Percentiles rank a stretch among this genome's conserved stretches.
Evolutionary conservation across 129 eudicot genomes (phyloP).

Genomic region (Artemisia argyi): DNA sequence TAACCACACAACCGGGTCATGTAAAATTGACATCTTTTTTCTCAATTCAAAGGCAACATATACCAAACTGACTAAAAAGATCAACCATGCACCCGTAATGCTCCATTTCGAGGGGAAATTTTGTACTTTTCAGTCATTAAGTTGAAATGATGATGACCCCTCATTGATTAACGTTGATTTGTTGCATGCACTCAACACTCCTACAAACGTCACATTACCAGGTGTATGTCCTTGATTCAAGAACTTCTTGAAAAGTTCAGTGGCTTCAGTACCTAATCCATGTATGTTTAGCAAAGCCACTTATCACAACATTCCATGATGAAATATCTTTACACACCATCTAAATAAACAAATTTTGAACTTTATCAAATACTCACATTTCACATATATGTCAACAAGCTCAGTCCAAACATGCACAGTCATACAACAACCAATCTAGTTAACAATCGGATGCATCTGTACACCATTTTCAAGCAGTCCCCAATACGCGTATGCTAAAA

Average conservation of each 20-base stretch:
- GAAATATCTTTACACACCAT: conserved; percentile 23
- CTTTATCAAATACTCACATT: conserved; percentile 30
- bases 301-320: conserved; percentile 36
- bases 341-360: conserved; percentile 18
- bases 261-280: conserved; percentile 30
- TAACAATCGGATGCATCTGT: conserved; percentile 19
- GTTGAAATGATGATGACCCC: conserved; percentile 35
- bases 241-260: conserved; percentile 19
- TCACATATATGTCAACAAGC: conserved; percentile 35
- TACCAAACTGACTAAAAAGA: conserved; percentile 32
- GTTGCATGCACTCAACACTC: conserved; percentile 32
- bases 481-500: too few species aligned
- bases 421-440: conserved; percentile 9
- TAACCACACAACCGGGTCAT: too few species aligned
- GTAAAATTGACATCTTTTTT: too few species aligned
- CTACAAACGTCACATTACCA: conserved; percentile 26
- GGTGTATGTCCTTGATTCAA: conserved; percentile 18
- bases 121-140: conserved; percentile 25
- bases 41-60: conserved; percentile 24
- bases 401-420: conserved; percentile 27
- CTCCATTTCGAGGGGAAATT: conserved; percentile 39
- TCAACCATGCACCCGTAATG: conserved; percentile 48
- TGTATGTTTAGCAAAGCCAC: conserved; percentile 29
- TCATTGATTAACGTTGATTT: conserved; percentile 28
- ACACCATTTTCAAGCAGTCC: background rate